These are phyloP conservation scores for Blastomyces parvus DNA, from an alignment of 2,329 filamentous ascomycete genomes.

Conservation along the genomic window DNA sequence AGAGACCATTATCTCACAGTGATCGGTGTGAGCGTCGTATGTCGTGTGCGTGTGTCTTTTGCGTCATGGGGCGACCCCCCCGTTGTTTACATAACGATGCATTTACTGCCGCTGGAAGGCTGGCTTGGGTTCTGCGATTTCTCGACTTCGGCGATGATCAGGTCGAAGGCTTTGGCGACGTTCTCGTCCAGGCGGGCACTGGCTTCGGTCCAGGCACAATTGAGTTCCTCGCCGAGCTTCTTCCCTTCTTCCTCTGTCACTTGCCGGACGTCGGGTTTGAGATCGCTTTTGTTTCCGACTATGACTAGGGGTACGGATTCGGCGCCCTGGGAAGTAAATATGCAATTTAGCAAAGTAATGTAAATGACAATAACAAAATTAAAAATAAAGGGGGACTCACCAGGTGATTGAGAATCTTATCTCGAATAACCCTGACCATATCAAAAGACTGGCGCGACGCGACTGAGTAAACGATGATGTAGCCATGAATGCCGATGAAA, in stretches of 20 bases:
- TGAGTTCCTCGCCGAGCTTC: slow-evolving; percentile 73
- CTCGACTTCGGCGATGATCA: slow-evolving; percentile 90
- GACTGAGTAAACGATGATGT: slow-evolving; percentile 98
- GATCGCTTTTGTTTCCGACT: slow-evolving; percentile 93
- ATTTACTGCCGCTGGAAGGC: slow-evolving; percentile 70
- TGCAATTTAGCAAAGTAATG: too few species aligned
- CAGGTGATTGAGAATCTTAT: slow-evolving; percentile 94
- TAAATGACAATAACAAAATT: too few species aligned
- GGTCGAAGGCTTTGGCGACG: slow-evolving; percentile 82
- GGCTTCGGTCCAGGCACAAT: slow-evolving; percentile 90
- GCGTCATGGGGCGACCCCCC: too few species aligned
- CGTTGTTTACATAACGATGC: slow-evolving; percentile 66
- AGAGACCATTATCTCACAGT: not conserved
- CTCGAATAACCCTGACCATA: slow-evolving; percentile 90
- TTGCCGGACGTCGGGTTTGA: slow-evolving; percentile 86
- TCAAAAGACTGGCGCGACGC: slow-evolving; percentile 89
- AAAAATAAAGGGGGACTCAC: slow-evolving; percentile 44
- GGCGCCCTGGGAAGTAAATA: slow-evolving; percentile 54
- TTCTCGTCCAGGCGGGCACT: slow-evolving; percentile 92
- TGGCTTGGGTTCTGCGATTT: slow-evolving; percentile 86
- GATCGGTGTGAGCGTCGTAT: not conserved
- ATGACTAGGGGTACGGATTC: slow-evolving; percentile 89
- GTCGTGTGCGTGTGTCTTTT: too few species aligned
- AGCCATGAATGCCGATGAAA: slow-evolving; percentile 97
- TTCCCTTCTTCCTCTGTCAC: slow-evolving; percentile 78